A percentile compares a stretch with the other conserved stretches of the same genome.
phyloP scores from a whole-genome alignment of 805 yeast species.

The Metschnikowia cerradonensis region DNA sequence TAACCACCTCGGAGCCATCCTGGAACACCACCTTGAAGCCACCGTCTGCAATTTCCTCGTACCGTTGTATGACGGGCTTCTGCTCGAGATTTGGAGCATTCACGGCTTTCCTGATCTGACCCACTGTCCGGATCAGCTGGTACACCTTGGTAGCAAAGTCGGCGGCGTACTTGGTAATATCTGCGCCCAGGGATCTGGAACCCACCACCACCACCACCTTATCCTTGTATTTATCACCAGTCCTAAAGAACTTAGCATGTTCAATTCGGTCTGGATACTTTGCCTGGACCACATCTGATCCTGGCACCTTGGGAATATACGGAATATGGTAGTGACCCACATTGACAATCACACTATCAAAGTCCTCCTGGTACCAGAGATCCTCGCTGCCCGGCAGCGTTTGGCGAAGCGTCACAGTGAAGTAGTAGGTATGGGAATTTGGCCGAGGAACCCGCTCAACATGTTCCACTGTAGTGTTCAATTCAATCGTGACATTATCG shows the following conservation, averaged over 20 bases:
- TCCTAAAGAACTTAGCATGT: conserved; percentile 44
- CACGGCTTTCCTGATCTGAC: conserved; percentile 6
- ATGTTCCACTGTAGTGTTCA: conserved; percentile 38
- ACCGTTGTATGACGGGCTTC: conserved; percentile 26
- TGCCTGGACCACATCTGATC: conserved; percentile 32
- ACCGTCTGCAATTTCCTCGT: conserved; percentile 22
- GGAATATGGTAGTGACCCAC: conserved; percentile 49
- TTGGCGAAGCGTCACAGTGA: conserved; percentile 29
- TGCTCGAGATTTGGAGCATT: conserved; percentile 15
- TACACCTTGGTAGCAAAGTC: conserved; percentile 21
- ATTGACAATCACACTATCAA: conserved; percentile 39
- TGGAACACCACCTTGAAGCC: conserved; percentile 38
- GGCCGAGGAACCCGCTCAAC: conserved; percentile 21
- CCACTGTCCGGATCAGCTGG: conserved; percentile 27
- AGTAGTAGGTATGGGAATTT: conserved; percentile 16
- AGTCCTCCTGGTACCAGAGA: conserved; percentile 35
- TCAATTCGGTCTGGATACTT: conserved; percentile 29
- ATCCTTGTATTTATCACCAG: conserved; percentile 24
- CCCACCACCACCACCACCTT: conserved; percentile 25
- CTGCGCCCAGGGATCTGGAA: conserved; percentile 27
- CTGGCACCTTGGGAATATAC: conserved; percentile 40
- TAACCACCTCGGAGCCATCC: conserved; percentile 44
- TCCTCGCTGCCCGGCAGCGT: conserved; percentile 21
- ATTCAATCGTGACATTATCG: conserved; percentile 21
- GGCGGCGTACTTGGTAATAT: conserved; percentile 26